Conservation (phyloP, 1,284 basidiomycete species). For the Sphagnurus paluster region DNA sequence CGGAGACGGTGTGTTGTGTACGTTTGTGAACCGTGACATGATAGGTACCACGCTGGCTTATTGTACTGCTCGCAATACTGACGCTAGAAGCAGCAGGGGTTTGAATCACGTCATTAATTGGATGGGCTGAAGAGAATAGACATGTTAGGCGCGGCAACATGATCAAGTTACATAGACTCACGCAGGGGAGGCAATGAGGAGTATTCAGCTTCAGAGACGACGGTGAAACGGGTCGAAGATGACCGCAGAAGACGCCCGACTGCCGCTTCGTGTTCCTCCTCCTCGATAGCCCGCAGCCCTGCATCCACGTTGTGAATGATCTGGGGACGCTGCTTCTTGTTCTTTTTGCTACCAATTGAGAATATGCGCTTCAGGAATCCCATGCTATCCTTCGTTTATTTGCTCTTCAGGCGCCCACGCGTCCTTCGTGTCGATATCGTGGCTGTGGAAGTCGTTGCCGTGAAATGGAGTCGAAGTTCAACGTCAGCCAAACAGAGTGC, state of each 20-base stretch:
- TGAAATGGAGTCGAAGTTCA: constrained; percentile 30
- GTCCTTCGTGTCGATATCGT: constrained; percentile 17
- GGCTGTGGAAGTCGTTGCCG: constrained; percentile 9
- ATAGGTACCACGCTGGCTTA: constrained; percentile 57
- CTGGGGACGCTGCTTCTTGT: constrained; percentile 42
- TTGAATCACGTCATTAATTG: constrained; percentile 56
- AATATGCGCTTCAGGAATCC: constrained; percentile 71
- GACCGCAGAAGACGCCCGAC: constrained; percentile 68
- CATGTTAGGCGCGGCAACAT: neutral
- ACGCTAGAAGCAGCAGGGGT: constrained; percentile 47
- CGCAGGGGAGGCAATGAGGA: constrained; percentile 63
- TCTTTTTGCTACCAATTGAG: constrained; percentile 66
- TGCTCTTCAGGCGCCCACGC: constrained; percentile 16
- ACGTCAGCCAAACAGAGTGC: constrained; percentile 46
- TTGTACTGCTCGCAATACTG: constrained; percentile 49
- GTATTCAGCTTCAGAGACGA: constrained; percentile 56
- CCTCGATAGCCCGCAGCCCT: constrained; percentile 27
- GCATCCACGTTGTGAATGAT: constrained; percentile 29
- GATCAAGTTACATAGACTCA: constrained; percentile 37
- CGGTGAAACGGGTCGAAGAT: constrained; percentile 63
- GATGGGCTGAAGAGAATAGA: constrained; percentile 50
- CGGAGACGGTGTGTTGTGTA: constrained; percentile 58
- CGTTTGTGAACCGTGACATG: constrained; percentile 67
- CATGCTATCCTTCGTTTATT: constrained; percentile 40
- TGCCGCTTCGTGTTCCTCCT: constrained; percentile 58